Percentiles rank a stretch among this genome's conserved stretches.
phyloP scores from a whole-genome alignment of 2,329 filamentous ascomycete genomes.

The Aureobasidium vineae region DNA sequence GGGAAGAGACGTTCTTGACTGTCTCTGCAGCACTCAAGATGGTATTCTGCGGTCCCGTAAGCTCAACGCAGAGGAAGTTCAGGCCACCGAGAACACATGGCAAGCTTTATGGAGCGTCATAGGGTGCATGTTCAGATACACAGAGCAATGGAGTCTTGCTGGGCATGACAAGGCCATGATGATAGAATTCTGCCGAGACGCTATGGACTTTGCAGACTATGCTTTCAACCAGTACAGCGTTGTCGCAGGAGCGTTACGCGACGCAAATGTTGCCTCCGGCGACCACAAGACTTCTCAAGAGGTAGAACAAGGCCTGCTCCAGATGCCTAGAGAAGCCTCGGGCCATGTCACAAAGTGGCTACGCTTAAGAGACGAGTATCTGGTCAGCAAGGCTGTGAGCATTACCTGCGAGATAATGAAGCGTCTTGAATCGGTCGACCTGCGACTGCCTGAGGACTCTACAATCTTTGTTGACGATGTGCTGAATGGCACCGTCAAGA shows the following conservation, averaged over 20 bases:
- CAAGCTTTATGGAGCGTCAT: slow-evolving; percentile 77
- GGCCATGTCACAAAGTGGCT: slow-evolving; percentile 80
- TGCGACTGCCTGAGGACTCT: slow-evolving; percentile 64
- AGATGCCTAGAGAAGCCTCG: slow-evolving; percentile 63
- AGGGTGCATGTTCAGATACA: slow-evolving; percentile 75
- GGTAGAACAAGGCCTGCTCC: slow-evolving; percentile 57
- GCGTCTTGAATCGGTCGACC: slow-evolving; percentile 72
- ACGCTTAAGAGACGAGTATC: slow-evolving; percentile 80
- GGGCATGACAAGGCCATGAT: slow-evolving; percentile 72
- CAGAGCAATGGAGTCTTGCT: slow-evolving; percentile 74
- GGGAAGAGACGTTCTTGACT: slow-evolving; percentile 60
- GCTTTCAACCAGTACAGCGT: slow-evolving; percentile 83
- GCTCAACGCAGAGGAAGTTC: slow-evolving; percentile 59
- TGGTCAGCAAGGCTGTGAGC: slow-evolving; percentile 77
- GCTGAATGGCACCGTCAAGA: slow-evolving; percentile 63
- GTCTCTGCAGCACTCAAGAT: slow-evolving; percentile 62
- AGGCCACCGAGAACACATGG: slow-evolving; percentile 76
- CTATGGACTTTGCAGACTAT: slow-evolving; percentile 87
- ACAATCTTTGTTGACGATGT: slow-evolving; percentile 64
- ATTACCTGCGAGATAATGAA: slow-evolving; percentile 81
- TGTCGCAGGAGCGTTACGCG: slow-evolving; percentile 67
- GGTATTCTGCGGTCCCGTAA: slow-evolving; percentile 59
- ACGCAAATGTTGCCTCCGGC: slow-evolving; percentile 42
- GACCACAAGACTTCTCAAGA: slow-evolving; percentile 36
- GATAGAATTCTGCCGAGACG: slow-evolving; percentile 90